Conservation (phyloP, 2,329 filamentous ascomycete species). For the Rhexocercosporidium sp. region DNA sequence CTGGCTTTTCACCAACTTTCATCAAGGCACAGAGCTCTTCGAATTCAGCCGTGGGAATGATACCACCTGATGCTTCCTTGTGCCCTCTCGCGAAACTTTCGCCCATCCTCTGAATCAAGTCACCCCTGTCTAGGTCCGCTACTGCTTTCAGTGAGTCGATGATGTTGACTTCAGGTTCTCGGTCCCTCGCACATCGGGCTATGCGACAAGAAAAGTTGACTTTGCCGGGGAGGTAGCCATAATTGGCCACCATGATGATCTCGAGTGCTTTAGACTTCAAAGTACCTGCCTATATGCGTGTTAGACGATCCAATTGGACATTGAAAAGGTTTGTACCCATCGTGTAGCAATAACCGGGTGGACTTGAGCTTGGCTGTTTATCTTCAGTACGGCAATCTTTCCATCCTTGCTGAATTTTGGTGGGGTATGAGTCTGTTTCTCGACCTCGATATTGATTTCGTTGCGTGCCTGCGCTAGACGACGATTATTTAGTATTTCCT, state of each 20-base stretch:
- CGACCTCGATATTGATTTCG: slow-evolving; percentile 66
- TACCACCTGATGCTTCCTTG: slow-evolving; percentile 70
- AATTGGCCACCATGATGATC: slow-evolving; percentile 70
- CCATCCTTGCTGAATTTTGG: slow-evolving; percentile 68
- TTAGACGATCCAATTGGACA: not conserved
- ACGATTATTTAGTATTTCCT: slow-evolving; percentile 54
- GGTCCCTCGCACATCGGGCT: slow-evolving; percentile 57
- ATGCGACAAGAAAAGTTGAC: slow-evolving; percentile 73
- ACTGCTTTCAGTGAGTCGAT: slow-evolving; percentile 61
- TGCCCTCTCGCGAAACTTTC: slow-evolving; percentile 70
- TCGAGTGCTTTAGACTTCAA: slow-evolving; percentile 63
- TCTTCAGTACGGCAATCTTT: slow-evolving; percentile 66
- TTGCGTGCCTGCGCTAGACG: slow-evolving; percentile 58
- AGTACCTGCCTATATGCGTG: slow-evolving; percentile 51
- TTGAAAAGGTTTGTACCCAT: slow-evolving; percentile 50
- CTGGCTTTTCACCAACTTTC: slow-evolving; percentile 59
- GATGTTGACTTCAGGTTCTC: slow-evolving; percentile 64
- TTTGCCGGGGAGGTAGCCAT: slow-evolving; percentile 65
- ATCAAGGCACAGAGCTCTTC: slow-evolving; percentile 66
- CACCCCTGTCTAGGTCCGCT: slow-evolving; percentile 50
- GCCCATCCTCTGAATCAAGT: slow-evolving; percentile 55
- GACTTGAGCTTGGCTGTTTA: slow-evolving; percentile 64
- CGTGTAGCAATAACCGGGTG: slow-evolving; percentile 71
- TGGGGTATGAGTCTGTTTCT: slow-evolving; percentile 63
- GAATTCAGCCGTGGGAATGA: slow-evolving; percentile 64